These are phyloP conservation scores for Claviceps sp. DNA, from an alignment of 2,329 filamentous ascomycete genomes.

Conservation along the genomic window DNA sequence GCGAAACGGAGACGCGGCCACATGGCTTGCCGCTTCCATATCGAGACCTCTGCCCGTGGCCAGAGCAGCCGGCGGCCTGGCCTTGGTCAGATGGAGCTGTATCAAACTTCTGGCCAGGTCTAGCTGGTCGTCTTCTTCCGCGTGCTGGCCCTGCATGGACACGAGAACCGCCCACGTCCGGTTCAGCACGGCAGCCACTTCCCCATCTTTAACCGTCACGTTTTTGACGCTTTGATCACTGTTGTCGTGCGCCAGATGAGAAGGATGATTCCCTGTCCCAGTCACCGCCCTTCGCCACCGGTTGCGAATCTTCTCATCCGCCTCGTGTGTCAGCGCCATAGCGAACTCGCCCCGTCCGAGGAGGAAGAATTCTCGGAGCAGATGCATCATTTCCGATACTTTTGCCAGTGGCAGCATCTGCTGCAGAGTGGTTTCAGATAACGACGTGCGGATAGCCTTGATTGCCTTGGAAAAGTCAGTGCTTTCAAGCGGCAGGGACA, in stretches of 20 bases:
- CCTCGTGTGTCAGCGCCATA: slow-evolving; percentile 70
- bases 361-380: slow-evolving; percentile 78
- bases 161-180: slow-evolving; percentile 70
- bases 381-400: slow-evolving; percentile 61
- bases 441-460: slow-evolving; percentile 60
- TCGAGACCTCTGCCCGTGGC: slow-evolving; percentile 23
- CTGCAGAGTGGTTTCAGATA: slow-evolving; percentile 75
- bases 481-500: slow-evolving; percentile 62
- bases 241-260: slow-evolving; percentile 38
- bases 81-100: slow-evolving; percentile 48
- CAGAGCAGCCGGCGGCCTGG: slow-evolving; percentile 24
- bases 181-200: slow-evolving; percentile 63
- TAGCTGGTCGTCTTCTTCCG: slow-evolving; percentile 70
- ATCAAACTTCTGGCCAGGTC: slow-evolving; percentile 72
- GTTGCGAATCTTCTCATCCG: slow-evolving; percentile 64
- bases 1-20: slow-evolving; percentile 50
- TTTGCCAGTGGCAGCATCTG: slow-evolving; percentile 65
- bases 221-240: slow-evolving; percentile 28
- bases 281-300: slow-evolving; percentile 53
- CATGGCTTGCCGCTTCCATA: slow-evolving; percentile 17
- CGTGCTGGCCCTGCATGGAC: slow-evolving; percentile 54
- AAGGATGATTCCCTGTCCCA: background rate
- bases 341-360: slow-evolving; percentile 85
- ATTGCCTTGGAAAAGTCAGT: slow-evolving; percentile 59
- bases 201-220: slow-evolving; percentile 68